Conservation (phyloP, 352 stramenopile species). For the Pythium coloratum region DNA sequence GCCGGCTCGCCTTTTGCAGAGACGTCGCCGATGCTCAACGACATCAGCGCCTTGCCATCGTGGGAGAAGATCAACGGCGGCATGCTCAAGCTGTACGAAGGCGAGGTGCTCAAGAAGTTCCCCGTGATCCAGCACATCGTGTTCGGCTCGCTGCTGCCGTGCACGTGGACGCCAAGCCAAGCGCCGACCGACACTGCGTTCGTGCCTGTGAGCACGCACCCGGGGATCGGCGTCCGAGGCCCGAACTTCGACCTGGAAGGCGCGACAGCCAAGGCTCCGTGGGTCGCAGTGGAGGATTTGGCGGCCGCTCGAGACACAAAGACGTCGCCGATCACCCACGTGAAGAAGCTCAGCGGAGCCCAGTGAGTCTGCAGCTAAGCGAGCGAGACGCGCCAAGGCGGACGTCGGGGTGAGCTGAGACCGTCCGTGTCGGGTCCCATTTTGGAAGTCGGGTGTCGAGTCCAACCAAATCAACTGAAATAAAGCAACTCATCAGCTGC, state of each 20-base stretch:
- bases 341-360: slow-evolving; percentile 9
- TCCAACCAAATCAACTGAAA: slow-evolving; percentile 25
- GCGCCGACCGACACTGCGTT: slow-evolving; percentile 48
- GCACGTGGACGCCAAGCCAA: slow-evolving; percentile 74
- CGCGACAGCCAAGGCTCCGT: slow-evolving; percentile 61
- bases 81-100: slow-evolving; percentile 91
- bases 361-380: slow-evolving; percentile 1
- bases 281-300: slow-evolving; percentile 60
- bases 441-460: slow-evolving; percentile 1
- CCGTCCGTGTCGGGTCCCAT: not conserved
- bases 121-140: slow-evolving; percentile 98
- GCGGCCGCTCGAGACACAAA: slow-evolving; percentile 44
- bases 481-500: slow-evolving; percentile 21
- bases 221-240: slow-evolving; percentile 56
- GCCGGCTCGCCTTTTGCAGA: slow-evolving; percentile 90
- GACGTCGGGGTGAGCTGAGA: not conserved
- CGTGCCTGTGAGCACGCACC: slow-evolving; percentile 57
- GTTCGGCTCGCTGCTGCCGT: slow-evolving; percentile 94
- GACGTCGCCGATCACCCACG: slow-evolving; percentile 41
- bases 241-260: slow-evolving; percentile 70
- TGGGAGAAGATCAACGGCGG: slow-evolving; percentile 93
- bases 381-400: not conserved
- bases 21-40: slow-evolving; percentile 93
- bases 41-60: slow-evolving; percentile 86
- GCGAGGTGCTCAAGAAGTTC: slow-evolving; percentile 98